phyloP scores from a whole-genome alignment of 2,329 filamentous ascomycete species.

The Paramyrothecium roridum region DNA sequence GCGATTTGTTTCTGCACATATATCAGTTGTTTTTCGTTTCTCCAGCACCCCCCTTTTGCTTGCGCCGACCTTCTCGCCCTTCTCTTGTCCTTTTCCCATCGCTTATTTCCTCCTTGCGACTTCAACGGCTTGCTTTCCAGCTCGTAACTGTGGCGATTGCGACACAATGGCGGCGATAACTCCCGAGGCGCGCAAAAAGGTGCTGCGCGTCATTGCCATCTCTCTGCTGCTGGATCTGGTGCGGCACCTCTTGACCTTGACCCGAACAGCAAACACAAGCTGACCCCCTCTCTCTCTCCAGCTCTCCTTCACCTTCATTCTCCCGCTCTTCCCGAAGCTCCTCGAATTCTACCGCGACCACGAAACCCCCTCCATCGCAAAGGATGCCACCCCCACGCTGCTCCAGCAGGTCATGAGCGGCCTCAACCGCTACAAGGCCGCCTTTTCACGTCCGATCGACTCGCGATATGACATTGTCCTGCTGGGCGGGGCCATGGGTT shows the following conservation, averaged over 20 bases:
- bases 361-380: conserved; percentile 55
- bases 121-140: background rate
- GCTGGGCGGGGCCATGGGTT: conserved; percentile 88
- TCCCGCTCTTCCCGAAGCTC: conserved; percentile 91
- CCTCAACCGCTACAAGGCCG: conserved; percentile 91
- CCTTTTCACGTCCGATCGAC: conserved; percentile 89
- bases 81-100: background rate
- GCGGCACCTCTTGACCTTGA: conserved; percentile 16
- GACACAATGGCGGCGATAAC: conserved; percentile 43
- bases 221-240: conserved; percentile 89
- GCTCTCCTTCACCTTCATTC: conserved; percentile 98
- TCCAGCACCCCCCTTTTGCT: background rate
- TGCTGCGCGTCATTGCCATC: conserved; percentile 82
- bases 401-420: conserved; percentile 77
- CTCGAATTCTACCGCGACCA: conserved; percentile 93
- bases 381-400: conserved; percentile 56
- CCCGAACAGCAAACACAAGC: background rate
- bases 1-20: background rate
- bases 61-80: background rate
- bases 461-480: conserved; percentile 96
- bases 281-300: conserved; percentile 36
- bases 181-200: conserved; percentile 66
- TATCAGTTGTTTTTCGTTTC: background rate
- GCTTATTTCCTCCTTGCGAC: background rate
- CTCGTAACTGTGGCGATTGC: background rate